Evolutionary conservation across 352 stramenopile genomes (phyloP).

Genomic region (Phytophthora pistaciae): DNA sequence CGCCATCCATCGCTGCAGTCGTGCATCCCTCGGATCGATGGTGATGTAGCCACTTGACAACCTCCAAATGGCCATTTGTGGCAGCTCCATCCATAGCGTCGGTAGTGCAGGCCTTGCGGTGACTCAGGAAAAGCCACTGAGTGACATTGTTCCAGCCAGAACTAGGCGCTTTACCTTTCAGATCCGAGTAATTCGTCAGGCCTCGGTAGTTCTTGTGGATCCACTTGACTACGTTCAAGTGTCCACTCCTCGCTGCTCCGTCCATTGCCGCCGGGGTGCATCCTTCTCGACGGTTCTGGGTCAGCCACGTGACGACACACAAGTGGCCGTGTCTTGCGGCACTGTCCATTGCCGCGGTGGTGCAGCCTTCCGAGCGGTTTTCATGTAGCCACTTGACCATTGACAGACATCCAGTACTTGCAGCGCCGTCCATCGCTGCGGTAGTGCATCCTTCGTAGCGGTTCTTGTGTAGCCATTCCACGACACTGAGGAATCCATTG

Average conservation of each 20-base stretch:
- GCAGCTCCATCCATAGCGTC: no score
- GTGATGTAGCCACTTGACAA: conserved; percentile 12
- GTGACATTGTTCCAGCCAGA: no score
- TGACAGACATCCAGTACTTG: not conserved
- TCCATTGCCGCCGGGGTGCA: conserved; percentile 26
- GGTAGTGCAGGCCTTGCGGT: no score
- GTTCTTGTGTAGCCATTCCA: conserved; percentile 14
- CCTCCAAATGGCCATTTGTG: no score
- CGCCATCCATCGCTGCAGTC: conserved; percentile 13
- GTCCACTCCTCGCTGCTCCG: not conserved
- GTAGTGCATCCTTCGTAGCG: conserved; percentile 10
- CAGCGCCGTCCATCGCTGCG: conserved; percentile 22
- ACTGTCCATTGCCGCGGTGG: conserved; percentile 12
- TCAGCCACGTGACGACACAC: conserved; percentile 11
- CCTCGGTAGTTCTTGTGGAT: no score
- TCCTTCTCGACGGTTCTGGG: conserved; percentile 17
- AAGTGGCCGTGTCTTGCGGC: conserved; percentile 9
- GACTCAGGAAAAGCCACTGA: no score
- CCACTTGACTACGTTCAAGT: no score
- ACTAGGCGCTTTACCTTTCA: no score
- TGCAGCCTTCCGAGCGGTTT: conserved; percentile 18
- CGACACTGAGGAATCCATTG: not conserved
- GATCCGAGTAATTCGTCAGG: no score
- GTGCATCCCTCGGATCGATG: conserved; percentile 18
- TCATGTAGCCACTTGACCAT: conserved; percentile 18